Evolutionary conservation across 2,329 filamentous ascomycete species (phyloP).

Genomic region (Sporothrix variecibatus): DNA sequence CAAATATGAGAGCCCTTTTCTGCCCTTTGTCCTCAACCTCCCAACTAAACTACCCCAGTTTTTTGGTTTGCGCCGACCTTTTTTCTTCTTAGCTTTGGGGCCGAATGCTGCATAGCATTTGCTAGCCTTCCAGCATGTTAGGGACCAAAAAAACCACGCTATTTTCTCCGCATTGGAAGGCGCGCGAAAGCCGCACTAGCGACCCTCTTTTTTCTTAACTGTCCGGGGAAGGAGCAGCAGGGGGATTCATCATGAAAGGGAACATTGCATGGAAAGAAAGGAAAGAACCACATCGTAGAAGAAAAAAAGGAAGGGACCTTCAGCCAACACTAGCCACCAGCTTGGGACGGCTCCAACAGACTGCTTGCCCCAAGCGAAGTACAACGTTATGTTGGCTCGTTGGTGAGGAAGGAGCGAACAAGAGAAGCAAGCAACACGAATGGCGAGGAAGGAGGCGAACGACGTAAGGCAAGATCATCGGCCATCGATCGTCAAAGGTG

Average conservation of each 20-base stretch:
- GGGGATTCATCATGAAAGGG: neutral
- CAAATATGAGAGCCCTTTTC: neutral
- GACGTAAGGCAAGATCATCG: neutral
- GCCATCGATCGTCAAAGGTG: neutral
- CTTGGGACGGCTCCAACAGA: neutral
- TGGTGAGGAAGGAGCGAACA: neutral
- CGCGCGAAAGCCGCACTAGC: slow-evolving; percentile 16
- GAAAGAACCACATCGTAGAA: neutral
- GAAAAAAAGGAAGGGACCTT: neutral
- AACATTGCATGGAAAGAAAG: neutral
- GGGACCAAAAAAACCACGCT: slow-evolving; percentile 11
- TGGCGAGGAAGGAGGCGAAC: neutral
- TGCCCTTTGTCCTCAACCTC: slow-evolving; percentile 1
- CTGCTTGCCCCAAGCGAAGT: neutral
- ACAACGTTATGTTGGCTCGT: neutral
- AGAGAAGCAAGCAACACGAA: neutral
- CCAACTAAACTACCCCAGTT: neutral
- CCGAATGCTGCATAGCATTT: neutral
- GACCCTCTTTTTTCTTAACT: slow-evolving; percentile 5
- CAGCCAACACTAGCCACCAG: neutral
- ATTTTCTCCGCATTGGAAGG: slow-evolving; percentile 20
- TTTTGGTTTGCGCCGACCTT: neutral
- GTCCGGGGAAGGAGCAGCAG: slow-evolving; percentile 10
- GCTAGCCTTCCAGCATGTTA: neutral
- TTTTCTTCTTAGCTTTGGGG: slow-evolving; percentile 3